Conservation (phyloP, 306 rosid genomes). For the Ormosia emarginata region DNA sequence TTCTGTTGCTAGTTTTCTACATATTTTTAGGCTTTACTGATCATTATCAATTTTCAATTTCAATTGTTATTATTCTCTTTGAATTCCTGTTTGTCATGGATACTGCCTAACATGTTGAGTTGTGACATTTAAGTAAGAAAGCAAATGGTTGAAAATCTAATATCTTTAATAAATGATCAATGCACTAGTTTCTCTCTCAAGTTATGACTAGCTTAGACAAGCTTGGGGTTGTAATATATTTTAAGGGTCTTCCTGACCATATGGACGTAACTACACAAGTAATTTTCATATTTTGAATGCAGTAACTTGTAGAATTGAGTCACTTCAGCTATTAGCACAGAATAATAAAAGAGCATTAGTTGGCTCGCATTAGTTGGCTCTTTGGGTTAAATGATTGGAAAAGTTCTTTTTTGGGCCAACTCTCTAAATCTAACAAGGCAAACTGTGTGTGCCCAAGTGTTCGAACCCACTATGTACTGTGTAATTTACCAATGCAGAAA, state of each 20-base stretch:
- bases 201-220: not conserved
- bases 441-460: not conserved
- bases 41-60: not conserved
- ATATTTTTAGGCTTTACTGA: not conserved
- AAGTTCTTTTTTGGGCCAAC: not conserved
- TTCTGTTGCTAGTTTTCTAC: not conserved
- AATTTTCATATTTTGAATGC: not conserved
- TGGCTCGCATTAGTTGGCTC: not conserved
- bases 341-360: not conserved
- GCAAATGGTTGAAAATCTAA: not conserved
- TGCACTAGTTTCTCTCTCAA: not conserved
- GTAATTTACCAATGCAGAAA: conserved; percentile 4
- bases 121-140: not conserved
- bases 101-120: not conserved
- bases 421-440: conserved; percentile 6
- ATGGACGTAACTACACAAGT: not conserved
- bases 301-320: not conserved
- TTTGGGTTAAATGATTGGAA: not conserved
- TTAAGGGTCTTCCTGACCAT: not conserved
- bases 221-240: not conserved
- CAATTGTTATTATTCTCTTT: not conserved
- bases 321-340: not conserved
- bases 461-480: not conserved
- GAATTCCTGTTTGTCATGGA: not conserved
- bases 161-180: not conserved